These are phyloP conservation scores for Rhipidocladum racemiflorum DNA, from an alignment of 176 grass and related monocot genomes.

Conservation along the genomic window DNA sequence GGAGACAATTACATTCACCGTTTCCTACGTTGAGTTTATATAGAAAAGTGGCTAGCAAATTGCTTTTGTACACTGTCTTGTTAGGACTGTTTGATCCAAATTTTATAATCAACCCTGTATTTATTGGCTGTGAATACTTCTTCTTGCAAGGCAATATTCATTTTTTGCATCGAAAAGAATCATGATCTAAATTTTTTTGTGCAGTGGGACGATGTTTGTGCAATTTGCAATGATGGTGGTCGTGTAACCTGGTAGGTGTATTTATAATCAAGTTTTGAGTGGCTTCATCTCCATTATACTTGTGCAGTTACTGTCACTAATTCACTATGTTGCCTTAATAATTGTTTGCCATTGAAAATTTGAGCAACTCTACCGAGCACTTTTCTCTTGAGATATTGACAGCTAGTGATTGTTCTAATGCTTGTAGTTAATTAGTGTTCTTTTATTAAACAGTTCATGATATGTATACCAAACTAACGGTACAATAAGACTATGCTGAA, in stretches of 20 bases:
- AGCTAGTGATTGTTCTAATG: neutral
- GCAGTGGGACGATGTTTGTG: constrained; percentile 49
- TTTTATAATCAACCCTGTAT: neutral
- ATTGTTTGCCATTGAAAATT: neutral
- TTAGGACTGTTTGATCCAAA: neutral
- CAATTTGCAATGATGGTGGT: constrained; percentile 60
- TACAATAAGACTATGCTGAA: neutral
- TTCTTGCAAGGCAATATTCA: neutral
- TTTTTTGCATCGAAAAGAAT: neutral
- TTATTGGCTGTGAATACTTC: neutral
- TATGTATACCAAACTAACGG: neutral
- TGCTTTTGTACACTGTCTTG: neutral
- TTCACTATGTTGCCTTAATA: no score
- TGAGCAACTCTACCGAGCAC: neutral
- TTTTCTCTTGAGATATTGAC: neutral
- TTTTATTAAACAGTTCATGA: neutral
- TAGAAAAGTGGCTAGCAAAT: neutral
- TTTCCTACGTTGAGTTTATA: neutral
- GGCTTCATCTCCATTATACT: neutral
- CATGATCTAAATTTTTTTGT: neutral
- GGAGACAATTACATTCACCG: neutral
- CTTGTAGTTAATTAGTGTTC: neutral
- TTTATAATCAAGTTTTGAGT: constrained; percentile 5
- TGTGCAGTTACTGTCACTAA: no score
- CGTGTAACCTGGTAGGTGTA: constrained; percentile 43